These are phyloP conservation scores for Suillus fuscotomentosus DNA, from an alignment of 768 basidiomycete genomes.

Conservation along the genomic window DNA sequence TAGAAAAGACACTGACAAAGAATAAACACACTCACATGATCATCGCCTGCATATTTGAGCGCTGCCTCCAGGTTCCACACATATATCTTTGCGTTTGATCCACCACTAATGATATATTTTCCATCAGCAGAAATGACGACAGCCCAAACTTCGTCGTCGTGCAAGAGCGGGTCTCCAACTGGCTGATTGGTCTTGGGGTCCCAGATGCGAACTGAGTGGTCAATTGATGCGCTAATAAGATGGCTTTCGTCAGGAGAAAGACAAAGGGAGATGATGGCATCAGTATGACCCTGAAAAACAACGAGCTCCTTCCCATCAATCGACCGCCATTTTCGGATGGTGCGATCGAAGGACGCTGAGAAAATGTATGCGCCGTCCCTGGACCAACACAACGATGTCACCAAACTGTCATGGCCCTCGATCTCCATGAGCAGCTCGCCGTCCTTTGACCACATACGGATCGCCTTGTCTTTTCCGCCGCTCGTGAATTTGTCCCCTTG, in stretches of 20 bases:
- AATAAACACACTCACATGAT: not conserved
- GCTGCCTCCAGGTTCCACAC: constrained; percentile 70
- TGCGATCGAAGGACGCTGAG: not conserved
- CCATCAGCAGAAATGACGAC: constrained; percentile 82
- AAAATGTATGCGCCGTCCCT: not conserved
- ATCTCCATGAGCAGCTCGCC: too few relatives aligned
- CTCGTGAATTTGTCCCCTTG: too few relatives aligned
- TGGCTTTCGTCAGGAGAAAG: not conserved
- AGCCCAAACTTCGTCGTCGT: constrained; percentile 71
- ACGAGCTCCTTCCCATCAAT: not conserved
- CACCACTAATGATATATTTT: constrained; percentile 75
- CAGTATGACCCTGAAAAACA: not conserved
- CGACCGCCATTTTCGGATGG: not conserved
- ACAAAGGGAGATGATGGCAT: not conserved
- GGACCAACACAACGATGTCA: too few relatives aligned
- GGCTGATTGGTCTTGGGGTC: not conserved
- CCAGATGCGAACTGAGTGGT: not conserved
- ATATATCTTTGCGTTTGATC: constrained; percentile 70
- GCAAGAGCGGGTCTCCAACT: constrained; percentile 50
- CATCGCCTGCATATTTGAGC: not conserved
- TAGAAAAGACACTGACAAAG: not conserved
- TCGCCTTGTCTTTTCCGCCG: too few relatives aligned
- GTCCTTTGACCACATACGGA: too few relatives aligned
- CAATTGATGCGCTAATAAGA: not conserved
- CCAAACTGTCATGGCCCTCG: too few relatives aligned